Base-by-base conservation (phyloP, 1,284 basidiomycete genomes). In the Ceratobasidium sp. region DNA sequence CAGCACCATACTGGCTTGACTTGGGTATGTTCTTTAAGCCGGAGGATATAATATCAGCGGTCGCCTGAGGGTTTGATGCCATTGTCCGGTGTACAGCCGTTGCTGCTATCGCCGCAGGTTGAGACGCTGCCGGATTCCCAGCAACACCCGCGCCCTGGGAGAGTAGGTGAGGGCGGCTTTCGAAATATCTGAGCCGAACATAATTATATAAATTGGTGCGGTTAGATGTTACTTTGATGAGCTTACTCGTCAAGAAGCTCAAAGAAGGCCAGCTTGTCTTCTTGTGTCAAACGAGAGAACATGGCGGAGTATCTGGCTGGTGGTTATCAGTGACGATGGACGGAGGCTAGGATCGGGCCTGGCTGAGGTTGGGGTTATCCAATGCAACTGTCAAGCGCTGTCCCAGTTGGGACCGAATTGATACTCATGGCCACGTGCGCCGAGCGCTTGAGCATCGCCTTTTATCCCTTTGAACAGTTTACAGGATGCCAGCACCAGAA, bases 91-190 rank as follows among this genome's bases (percentile, higher is more conserved):
- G 83, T 10, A 85, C 82, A 28, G 83, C 84, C 50, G 85, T 83
- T 6, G 83, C 81, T 2, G 84, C 85, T 0, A 80, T 78, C 0
- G 78, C 76, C 12, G 30, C 64, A 30, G 69, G 48, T 26, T 72
- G 50, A 48, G 72, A 52, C 8, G 46, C 45, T 48, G 39, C 60
- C 36, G 76, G 76, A 41, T 77, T 61, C 32, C 73, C 74, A 67
- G 72, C 76, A 62, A 75, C 76, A 46, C 64, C 74, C 73, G 43
- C 73, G 43, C 74, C 50, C 9, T 60, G 73, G 18, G 75, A 76
- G 26, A 87, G 77, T 23, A 92, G 82, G 72, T 92, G 89, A 46
- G 91, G 92, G 57, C 92, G 88, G 28, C 90, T 87, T 55, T 87
- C 80, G 80, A 93, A 92, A 81, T 93, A 93, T 77, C 91, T 92